Evolutionary conservation across 208 protist species (phyloP).

Genomic region (Porcisia hertigi): DNA sequence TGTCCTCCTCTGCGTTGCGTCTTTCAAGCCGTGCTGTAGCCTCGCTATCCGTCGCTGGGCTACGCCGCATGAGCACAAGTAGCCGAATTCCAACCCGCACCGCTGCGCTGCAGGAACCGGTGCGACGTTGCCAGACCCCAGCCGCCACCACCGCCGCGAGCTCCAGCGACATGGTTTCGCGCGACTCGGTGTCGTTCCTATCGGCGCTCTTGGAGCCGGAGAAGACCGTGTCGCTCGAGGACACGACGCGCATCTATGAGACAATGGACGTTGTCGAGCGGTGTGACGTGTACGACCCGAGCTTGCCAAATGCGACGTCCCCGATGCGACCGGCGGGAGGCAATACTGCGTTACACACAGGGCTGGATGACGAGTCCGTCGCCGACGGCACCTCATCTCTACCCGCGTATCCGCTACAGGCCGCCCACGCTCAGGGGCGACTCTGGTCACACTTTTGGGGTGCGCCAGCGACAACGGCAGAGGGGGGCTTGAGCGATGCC

Average conservation of each 20-base stretch:
- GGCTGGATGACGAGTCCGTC: not conserved
- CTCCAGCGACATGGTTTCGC: not conserved
- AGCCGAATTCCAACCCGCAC: not conserved
- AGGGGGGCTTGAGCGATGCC: conserved; percentile 9
- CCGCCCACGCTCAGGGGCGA: conserved; percentile 38
- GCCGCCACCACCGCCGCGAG: not conserved
- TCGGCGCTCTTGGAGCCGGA: conserved; percentile 62
- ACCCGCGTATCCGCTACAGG: conserved; percentile 30
- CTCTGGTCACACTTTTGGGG: conserved; percentile 57
- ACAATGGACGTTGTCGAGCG: conserved; percentile 83
- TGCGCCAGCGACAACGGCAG: conserved; percentile 11
- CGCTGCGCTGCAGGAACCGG: not conserved
- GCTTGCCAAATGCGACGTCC: conserved; percentile 42
- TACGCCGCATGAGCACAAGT: not conserved
- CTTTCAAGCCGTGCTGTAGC: not conserved
- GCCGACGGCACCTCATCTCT: not conserved
- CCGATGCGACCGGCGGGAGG: not conserved
- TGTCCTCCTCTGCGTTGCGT: not conserved
- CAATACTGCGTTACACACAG: not conserved
- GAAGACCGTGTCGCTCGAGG: conserved; percentile 59
- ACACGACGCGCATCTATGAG: conserved; percentile 76
- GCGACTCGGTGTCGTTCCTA: conserved; percentile 42
- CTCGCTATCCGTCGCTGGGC: not conserved
- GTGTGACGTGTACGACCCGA: conserved; percentile 64
- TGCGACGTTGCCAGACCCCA: conserved; percentile 5